These are phyloP conservation scores for Podaxis carcinomalis DNA, from an alignment of 768 basidiomycete species.

Conservation along the genomic window DNA sequence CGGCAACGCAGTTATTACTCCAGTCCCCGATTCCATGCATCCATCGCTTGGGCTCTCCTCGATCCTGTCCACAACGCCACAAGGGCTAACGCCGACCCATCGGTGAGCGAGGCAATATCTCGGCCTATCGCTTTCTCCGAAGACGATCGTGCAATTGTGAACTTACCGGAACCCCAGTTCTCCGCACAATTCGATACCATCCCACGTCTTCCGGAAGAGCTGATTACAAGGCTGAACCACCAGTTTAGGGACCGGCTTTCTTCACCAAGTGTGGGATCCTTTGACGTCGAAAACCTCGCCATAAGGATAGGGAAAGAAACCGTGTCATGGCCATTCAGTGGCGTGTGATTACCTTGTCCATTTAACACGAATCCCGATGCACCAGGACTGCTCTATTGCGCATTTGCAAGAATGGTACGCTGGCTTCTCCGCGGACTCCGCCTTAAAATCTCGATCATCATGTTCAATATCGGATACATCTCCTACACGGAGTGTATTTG, in stretches of 20 bases:
- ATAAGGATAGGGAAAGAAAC: constrained; percentile 72
- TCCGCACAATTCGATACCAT: constrained; percentile 41
- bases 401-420: background rate
- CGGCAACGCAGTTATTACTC: constrained; percentile 80
- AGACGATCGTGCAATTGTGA: constrained; percentile 11
- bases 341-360: constrained; percentile 16
- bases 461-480: background rate
- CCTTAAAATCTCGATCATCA: background rate
- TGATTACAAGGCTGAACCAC: constrained; percentile 48
- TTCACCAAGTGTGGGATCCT: constrained; percentile 39
- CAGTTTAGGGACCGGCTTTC: constrained; percentile 39
- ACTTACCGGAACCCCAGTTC: constrained; percentile 12
- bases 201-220: constrained; percentile 41
- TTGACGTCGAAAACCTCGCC: constrained; percentile 50
- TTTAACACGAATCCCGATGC: background rate
- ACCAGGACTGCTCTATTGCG: background rate
- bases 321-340: constrained; percentile 38
- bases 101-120: constrained; percentile 14
- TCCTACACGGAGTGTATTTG: background rate
- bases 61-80: constrained; percentile 21
- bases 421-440: constrained; percentile 6
- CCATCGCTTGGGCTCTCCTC: constrained; percentile 84
- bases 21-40: constrained; percentile 82
- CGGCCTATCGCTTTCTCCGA: constrained; percentile 14
- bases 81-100: background rate